phyloP scores from a whole-genome alignment of 2,329 filamentous ascomycete species.

The Geoglossum cookeanum region DNA sequence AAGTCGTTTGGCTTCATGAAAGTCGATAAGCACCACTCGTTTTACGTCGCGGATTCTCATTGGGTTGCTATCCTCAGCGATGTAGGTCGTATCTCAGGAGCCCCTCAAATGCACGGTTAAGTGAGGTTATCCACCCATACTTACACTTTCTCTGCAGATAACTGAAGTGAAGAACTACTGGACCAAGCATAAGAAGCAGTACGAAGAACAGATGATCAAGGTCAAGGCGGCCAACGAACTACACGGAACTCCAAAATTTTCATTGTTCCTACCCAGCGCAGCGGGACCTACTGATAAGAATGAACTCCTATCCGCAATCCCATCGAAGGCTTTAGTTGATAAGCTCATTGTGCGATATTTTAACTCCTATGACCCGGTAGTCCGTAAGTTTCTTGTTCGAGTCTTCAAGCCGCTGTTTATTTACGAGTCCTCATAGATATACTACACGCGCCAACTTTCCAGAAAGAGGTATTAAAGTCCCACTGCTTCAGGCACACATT shows the following conservation, averaged over 20 bases:
- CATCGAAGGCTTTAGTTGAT: conserved; percentile 64
- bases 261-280: conserved; percentile 61
- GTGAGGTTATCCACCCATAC: neutral
- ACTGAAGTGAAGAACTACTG: conserved; percentile 91
- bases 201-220: conserved; percentile 62
- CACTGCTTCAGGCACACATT: conserved; percentile 12
- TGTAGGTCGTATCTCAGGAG: conserved; percentile 17
- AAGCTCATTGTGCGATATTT: conserved; percentile 79
- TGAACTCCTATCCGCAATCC: conserved; percentile 64
- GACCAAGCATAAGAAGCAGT: conserved; percentile 64
- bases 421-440: conserved; percentile 31
- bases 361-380: conserved; percentile 52
- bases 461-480: conserved; percentile 36
- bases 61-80: conserved; percentile 66
- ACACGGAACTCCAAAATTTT: conserved; percentile 37
- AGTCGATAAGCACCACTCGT: conserved; percentile 53
- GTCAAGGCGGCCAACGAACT: conserved; percentile 44
- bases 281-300: conserved; percentile 47
- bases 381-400: conserved; percentile 29
- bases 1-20: conserved; percentile 67
- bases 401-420: conserved; percentile 12
- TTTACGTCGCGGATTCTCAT: conserved; percentile 67
- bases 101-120: neutral
- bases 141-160: conserved; percentile 33
- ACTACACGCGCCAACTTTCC: conserved; percentile 70